phyloP scores from a whole-genome alignment of 768 basidiomycete species.

The Mycena kentingensis region DNA sequence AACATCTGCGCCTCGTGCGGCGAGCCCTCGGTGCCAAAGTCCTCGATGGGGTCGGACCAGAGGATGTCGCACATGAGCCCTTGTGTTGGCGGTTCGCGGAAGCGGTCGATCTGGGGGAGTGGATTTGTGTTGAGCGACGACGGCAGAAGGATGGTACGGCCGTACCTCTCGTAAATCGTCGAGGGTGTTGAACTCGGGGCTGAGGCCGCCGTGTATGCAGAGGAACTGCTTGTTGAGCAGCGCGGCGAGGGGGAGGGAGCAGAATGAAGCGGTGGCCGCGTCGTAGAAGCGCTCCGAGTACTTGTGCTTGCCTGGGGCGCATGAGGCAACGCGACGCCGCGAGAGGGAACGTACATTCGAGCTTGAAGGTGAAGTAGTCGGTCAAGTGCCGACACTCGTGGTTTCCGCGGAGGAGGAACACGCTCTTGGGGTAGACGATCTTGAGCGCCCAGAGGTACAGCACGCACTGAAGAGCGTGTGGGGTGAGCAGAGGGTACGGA shows the following conservation, averaged over 20 bases:
- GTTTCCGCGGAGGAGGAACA: slow-evolving; percentile 95
- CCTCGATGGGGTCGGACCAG: slow-evolving; percentile 97
- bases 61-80: slow-evolving; percentile 98
- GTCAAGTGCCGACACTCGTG: slow-evolving; percentile 99
- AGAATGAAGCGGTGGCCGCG: slow-evolving; percentile 97
- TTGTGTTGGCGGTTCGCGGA: slow-evolving; percentile 95
- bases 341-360: slow-evolving; percentile 73
- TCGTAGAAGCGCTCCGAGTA: slow-evolving; percentile 97
- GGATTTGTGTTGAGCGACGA: neutral
- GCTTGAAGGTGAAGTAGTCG: slow-evolving; percentile 98
- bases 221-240: slow-evolving; percentile 99
- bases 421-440: slow-evolving; percentile 97
- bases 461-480: slow-evolving; percentile 68
- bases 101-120: slow-evolving; percentile 80
- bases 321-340: neutral
- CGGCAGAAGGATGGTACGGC: slow-evolving; percentile 13
- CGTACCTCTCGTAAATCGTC: slow-evolving; percentile 88
- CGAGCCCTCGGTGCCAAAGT: slow-evolving; percentile 93
- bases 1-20: slow-evolving; percentile 66
- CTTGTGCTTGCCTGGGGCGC: slow-evolving; percentile 87
- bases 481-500: slow-evolving; percentile 1
- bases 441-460: slow-evolving; percentile 97
- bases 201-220: slow-evolving; percentile 98
- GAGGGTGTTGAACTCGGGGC: slow-evolving; percentile 91
- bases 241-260: slow-evolving; percentile 90